Percentiles rank a stretch among this genome's conserved stretches.
Evolutionary conservation across 371 early-diverging fungal genomes (phyloP).

Genomic region (Mortierella sp.): DNA sequence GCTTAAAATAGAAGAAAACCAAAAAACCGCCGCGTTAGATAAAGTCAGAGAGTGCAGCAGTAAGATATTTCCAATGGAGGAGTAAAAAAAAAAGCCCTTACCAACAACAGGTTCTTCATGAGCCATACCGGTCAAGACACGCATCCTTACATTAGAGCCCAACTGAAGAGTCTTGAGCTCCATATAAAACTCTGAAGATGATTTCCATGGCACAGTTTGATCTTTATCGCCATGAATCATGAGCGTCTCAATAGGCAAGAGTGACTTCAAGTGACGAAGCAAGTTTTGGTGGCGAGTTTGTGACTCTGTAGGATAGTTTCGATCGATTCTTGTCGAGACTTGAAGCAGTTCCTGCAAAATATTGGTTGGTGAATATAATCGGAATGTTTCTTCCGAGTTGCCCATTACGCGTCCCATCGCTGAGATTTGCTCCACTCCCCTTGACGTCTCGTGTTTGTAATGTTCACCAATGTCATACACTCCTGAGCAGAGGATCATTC

Average conservation of each 20-base stretch:
- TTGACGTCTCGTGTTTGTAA: conserved; percentile 67
- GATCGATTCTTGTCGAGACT: conserved; percentile 33
- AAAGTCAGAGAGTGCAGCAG: neutral
- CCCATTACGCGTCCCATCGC: conserved; percentile 83
- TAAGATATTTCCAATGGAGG: neutral
- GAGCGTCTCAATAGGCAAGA: conserved; percentile 54
- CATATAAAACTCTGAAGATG: conserved; percentile 41
- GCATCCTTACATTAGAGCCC: conserved; percentile 29
- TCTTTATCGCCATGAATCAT: conserved; percentile 57
- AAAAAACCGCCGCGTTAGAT: neutral
- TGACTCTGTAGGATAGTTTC: conserved; percentile 41
- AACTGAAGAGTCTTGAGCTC: conserved; percentile 52
- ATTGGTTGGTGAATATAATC: conserved; percentile 31
- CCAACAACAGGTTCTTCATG: conserved; percentile 53
- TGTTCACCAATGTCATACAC: conserved; percentile 78
- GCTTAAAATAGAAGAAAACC: conserved; percentile 13
- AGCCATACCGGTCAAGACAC: conserved; percentile 40
- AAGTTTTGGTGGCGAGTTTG: conserved; percentile 46
- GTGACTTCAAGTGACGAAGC: conserved; percentile 38
- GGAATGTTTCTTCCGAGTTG: conserved; percentile 32
- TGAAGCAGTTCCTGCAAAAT: conserved; percentile 45
- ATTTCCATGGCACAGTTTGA: conserved; percentile 40
- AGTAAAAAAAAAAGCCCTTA: conserved; percentile 7
- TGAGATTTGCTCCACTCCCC: conserved; percentile 81
- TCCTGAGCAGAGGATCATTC: conserved; percentile 62